phyloP scores from a whole-genome alignment of 345 rosid genomes.

The Euphorbia pulcherrima region DNA sequence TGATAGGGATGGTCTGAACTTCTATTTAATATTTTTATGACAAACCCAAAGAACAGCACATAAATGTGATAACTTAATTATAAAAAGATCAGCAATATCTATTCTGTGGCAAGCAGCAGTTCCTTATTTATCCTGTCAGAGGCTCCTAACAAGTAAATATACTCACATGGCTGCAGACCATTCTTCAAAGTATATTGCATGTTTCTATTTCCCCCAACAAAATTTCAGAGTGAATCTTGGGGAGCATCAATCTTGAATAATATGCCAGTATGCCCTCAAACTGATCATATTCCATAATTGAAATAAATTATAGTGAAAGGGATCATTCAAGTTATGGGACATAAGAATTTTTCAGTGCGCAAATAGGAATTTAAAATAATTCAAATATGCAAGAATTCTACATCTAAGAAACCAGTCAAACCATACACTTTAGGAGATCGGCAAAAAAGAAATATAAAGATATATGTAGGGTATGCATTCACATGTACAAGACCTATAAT shows the following conservation, averaged over 20 bases:
- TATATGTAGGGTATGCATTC: background rate
- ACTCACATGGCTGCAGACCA: background rate
- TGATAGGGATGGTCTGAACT: background rate
- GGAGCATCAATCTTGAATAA: background rate
- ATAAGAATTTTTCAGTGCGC: background rate
- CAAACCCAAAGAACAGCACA: background rate
- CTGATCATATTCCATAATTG: background rate
- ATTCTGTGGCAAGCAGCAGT: background rate
- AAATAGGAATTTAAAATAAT: background rate
- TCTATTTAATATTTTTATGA: background rate
- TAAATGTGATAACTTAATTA: background rate
- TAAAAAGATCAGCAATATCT: background rate
- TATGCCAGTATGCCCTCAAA: background rate
- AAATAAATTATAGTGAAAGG: background rate
- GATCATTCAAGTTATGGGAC: background rate
- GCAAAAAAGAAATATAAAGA: background rate
- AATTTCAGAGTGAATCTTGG: background rate
- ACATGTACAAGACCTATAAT: background rate
- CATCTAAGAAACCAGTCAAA: background rate
- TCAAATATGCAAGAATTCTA: background rate
- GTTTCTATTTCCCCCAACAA: background rate
- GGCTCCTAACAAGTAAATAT: background rate
- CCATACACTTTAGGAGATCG: background rate
- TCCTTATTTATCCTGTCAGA: background rate
- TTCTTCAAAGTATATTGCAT: background rate